phyloP scores from a whole-genome alignment of 352 stramenopile species.

The Pythium diclinum region DNA sequence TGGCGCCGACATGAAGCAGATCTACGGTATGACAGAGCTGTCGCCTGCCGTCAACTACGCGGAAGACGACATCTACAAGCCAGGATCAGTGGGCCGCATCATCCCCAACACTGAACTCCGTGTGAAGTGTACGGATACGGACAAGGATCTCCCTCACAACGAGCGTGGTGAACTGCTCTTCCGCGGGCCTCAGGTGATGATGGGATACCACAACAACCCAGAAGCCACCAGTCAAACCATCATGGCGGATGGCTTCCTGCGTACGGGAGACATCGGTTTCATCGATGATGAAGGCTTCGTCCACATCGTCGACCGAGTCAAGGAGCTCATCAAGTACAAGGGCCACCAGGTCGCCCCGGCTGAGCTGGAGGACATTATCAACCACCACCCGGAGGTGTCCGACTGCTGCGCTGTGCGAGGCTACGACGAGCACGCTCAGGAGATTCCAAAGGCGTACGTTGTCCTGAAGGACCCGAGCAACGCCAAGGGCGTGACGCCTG shows the following conservation, averaged over 20 bases:
- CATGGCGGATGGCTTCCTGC: conserved; percentile 75
- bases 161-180: conserved; percentile 65
- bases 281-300: conserved; percentile 93
- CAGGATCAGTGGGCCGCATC: conserved; percentile 24
- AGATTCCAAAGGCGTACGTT: conserved; percentile 91
- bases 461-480: conserved; percentile 54
- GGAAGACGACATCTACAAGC: conserved; percentile 12
- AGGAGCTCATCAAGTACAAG: conserved; percentile 96
- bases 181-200: conserved; percentile 34
- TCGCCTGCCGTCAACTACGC: conserved; percentile 27
- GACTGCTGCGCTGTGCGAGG: conserved; percentile 50
- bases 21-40: conserved; percentile 46
- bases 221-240: conserved; percentile 83
- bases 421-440: conserved; percentile 54
- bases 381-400: conserved; percentile 57
- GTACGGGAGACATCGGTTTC: conserved; percentile 88
- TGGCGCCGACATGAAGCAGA: conserved; percentile 32
- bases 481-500: conserved; percentile 32
- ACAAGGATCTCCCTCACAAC: conserved; percentile 29
- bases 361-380: conserved; percentile 90
- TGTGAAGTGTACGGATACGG: conserved; percentile 33
- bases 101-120: conserved; percentile 35
- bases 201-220: conserved; percentile 83
- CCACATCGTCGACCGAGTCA: conserved; percentile 90
- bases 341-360: conserved; percentile 91